Conservation (phyloP, 2,329 filamentous ascomycete genomes). For the Trichoderma sp. region DNA sequence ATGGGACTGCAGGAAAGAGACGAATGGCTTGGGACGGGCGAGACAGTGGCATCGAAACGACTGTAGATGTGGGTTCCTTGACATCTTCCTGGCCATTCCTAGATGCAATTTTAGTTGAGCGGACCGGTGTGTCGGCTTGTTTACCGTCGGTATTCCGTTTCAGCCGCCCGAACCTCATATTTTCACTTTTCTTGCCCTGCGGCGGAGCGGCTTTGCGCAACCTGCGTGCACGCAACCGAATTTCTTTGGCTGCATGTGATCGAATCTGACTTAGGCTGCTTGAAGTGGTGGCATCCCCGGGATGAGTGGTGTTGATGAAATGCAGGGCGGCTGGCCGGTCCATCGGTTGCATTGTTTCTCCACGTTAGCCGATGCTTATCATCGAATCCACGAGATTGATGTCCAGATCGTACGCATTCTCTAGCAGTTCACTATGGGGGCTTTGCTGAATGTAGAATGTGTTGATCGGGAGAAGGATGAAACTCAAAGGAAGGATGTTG, state of each 20-base stretch:
- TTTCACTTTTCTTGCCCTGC: not conserved
- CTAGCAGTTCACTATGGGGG: fast-evolving
- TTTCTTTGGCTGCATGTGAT: not conserved
- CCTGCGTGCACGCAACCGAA: not conserved
- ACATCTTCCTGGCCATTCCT: not conserved
- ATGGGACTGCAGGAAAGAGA: not conserved
- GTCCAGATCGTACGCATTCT: not conserved
- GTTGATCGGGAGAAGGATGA: not conserved
- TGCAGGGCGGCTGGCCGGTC: not conserved
- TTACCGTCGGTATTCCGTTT: not conserved
- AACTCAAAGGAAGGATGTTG: not conserved
- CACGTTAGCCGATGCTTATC: not conserved
- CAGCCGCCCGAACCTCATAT: fast-evolving
- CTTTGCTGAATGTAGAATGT: not conserved
- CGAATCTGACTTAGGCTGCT: not conserved
- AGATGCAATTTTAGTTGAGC: not conserved
- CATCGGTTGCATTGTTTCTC: not conserved
- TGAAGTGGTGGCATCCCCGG: not conserved
- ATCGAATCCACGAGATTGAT: not conserved
- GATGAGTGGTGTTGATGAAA: not conserved
- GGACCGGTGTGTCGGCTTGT: not conserved
- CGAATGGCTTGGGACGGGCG: fast-evolving
- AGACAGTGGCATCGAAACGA: not conserved
- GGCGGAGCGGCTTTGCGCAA: not conserved
- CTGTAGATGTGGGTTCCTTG: not conserved